Base-by-base conservation (phyloP, 108 stramenopile genomes). In the Cyclotella atomus region DNA sequence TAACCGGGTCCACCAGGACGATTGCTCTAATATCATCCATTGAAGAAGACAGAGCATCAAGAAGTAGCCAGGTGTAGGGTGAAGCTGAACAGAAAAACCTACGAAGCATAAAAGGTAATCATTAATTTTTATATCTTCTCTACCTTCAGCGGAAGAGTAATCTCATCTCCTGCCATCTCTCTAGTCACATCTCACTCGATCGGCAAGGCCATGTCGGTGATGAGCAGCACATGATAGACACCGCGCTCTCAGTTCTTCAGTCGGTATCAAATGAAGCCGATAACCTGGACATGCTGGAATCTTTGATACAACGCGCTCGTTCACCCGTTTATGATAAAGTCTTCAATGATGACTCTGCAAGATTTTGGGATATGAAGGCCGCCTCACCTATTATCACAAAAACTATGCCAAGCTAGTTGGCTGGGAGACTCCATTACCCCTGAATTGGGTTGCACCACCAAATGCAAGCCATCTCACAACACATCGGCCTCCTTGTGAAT, bases 1-100 rank as follows among this genome's bases (percentile, higher is more conserved):
- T 76, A 28, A 76, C 29, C 15, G 75, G 68, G 24, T 76, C 75
- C 12, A 76, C 25, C 8, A 76, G 23, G 4, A 76, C 68, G 33
- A 76, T 41, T 20, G 76, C 76, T 70, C 21, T 32, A n/a, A n/a
- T n/a, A n/a, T n/a, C n/a, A n/a, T n/a, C n/a, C n/a, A n/a, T n/a
- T n/a, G n/a, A n/a, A n/a, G n/a, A n/a, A n/a, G n/a, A n/a, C n/a
- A n/a, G n/a, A n/a, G n/a, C n/a, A n/a, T n/a, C n/a, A n/a, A n/a
- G n/a, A n/a, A n/a, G n/a, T n/a, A n/a, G n/a, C n/a, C n/a, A n/a
- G n/a, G n/a, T n/a, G n/a, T n/a, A n/a, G n/a, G n/a, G n/a, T n/a
- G n/a, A n/a, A n/a, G n/a, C n/a, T n/a, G n/a, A n/a, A n/a, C n/a
- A n/a, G n/a, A n/a, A n/a, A n/a, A n/a, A n/a, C n/a, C n/a, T n/a